These are phyloP conservation scores for Eleusine indica DNA, from an alignment of 176 grass and related monocot species.

Conservation along the genomic window DNA sequence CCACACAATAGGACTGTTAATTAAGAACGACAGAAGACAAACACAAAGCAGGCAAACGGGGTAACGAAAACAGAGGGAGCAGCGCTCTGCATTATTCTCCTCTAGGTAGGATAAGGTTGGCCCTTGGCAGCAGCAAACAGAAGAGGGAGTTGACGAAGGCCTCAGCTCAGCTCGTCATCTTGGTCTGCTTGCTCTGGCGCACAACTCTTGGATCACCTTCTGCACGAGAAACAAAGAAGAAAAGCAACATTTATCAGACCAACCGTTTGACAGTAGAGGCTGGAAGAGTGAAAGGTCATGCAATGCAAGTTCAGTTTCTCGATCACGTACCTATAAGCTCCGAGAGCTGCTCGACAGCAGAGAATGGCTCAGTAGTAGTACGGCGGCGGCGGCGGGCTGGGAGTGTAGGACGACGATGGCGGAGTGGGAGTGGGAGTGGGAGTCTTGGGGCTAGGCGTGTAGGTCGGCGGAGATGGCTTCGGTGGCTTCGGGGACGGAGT, in stretches of 20 bases:
- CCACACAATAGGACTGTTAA: neutral
- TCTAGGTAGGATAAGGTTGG: constrained; percentile 4
- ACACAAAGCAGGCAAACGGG: neutral
- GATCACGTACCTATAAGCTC: constrained; percentile 29
- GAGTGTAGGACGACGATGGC: constrained; percentile 31
- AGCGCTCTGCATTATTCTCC: constrained; percentile 48
- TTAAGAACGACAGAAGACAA: constrained; percentile 13
- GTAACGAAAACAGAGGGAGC: neutral
- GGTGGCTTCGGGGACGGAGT: neutral
- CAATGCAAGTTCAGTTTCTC: neutral
- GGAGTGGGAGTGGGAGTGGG: constrained; percentile 4
- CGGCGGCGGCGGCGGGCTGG: constrained; percentile 53
- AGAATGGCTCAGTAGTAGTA: constrained; percentile 35
- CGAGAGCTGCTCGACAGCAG: neutral
- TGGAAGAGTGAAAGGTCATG: neutral
- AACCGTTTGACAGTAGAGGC: neutral
- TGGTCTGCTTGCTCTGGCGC: constrained; percentile 11
- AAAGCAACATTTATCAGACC: neutral
- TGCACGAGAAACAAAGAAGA: neutral
- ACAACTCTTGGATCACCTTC: constrained; percentile 9
- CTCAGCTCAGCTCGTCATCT: constrained; percentile 4
- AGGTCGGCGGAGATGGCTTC: neutral
- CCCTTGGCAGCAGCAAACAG: constrained; percentile 2
- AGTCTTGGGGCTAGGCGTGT: neutral
- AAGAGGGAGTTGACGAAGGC: neutral